Conservation (phyloP, 768 basidiomycete species). For the Kwoniella shandongensis region DNA sequence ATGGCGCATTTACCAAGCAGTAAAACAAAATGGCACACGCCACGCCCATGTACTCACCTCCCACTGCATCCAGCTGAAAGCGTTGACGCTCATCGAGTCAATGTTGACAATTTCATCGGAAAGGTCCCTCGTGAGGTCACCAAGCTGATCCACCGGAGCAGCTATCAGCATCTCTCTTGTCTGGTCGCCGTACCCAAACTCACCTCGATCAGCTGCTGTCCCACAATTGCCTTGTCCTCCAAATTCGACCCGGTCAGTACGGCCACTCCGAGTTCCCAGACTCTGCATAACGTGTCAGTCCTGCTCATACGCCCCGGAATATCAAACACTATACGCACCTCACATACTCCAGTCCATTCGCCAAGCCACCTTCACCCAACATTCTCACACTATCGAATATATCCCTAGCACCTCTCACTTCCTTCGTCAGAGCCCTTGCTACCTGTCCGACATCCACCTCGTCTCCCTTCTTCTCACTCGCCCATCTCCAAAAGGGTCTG, state of each 20-base stretch:
- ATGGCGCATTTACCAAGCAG: background rate
- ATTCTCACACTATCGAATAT: conserved; percentile 41
- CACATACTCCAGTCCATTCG: conserved; percentile 33
- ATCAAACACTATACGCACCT: conserved; percentile 25
- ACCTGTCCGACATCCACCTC: conserved; percentile 30
- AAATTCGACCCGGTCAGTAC: conserved; percentile 32
- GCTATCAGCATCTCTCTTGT: conserved; percentile 7
- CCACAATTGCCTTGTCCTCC: conserved; percentile 34
- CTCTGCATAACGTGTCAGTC: conserved; percentile 22
- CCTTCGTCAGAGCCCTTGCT: conserved; percentile 32
- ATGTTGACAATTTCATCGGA: conserved; percentile 41
- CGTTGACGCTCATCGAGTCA: conserved; percentile 38
- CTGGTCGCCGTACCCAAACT: conserved; percentile 2
- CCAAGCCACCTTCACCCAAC: conserved; percentile 34
- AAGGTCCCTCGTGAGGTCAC: conserved; percentile 40
- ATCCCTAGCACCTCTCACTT: conserved; percentile 35
- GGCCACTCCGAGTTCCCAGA: conserved; percentile 44
- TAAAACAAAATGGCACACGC: background rate
- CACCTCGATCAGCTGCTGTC: conserved; percentile 37
- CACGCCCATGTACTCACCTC: conserved; percentile 36
- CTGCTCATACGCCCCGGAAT: background rate
- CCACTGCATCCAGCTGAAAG: conserved; percentile 46
- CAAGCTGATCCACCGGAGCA: conserved; percentile 28
- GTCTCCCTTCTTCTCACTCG: background rate
- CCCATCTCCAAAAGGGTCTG: conserved; percentile 32